Conservation (phyloP, 2,329 filamentous ascomycete species). For the Alternaria incomplexa region DNA sequence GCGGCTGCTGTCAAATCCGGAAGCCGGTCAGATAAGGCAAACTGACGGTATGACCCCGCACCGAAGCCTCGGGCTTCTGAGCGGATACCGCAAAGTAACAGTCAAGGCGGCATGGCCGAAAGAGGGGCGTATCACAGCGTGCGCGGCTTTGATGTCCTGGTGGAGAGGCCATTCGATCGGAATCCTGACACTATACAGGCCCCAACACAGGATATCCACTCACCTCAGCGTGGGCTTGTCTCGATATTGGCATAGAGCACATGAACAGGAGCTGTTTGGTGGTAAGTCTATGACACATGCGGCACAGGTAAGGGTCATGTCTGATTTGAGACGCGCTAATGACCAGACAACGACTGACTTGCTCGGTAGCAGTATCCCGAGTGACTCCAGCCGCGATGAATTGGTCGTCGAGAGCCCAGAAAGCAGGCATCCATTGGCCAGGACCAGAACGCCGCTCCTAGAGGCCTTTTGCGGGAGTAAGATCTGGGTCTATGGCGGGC, state of each 20-base stretch:
- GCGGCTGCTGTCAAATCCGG: not conserved
- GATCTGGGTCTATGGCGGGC: not conserved
- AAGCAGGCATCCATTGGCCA: not conserved
- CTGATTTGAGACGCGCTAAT: not conserved
- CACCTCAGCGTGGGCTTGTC: not conserved
- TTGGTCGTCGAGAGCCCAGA: not conserved
- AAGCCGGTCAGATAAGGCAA: constrained; percentile 11
- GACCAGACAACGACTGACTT: not conserved
- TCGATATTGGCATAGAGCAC: not conserved
- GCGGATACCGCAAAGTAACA: not conserved
- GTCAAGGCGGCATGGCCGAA: not conserved
- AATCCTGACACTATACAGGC: not conserved
- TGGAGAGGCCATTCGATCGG: not conserved
- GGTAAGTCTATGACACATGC: not conserved
- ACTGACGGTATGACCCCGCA: constrained; percentile 9
- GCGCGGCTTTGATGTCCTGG: not conserved
- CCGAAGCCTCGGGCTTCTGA: not conserved
- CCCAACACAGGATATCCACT: not conserved
- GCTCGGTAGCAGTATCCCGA: not conserved
- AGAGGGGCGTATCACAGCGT: not conserved
- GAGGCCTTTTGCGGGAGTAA: not conserved
- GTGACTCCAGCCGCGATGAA: not conserved
- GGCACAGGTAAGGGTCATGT: not conserved
- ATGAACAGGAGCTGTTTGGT: not conserved
- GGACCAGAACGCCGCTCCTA: not conserved